These are phyloP conservation scores for Tricholoma terreum DNA, from an alignment of 768 basidiomycete genomes.

Conservation along the genomic window DNA sequence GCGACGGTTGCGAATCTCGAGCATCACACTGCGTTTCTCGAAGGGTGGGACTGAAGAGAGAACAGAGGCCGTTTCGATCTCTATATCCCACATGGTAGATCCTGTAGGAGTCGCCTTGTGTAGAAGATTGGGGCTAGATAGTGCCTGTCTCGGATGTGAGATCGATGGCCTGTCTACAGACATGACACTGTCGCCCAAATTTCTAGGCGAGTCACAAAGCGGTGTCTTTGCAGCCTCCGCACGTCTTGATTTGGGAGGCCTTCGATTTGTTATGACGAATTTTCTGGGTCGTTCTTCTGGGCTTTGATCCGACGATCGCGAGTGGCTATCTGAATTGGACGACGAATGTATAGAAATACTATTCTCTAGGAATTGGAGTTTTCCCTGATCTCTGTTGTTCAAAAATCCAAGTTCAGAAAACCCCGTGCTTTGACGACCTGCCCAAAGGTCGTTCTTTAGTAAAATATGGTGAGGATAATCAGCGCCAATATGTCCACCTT, in stretches of 20 bases:
- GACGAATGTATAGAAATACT: neutral
- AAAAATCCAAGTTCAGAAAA: conserved; percentile 52
- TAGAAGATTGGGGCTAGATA: neutral
- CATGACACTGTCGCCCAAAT: neutral
- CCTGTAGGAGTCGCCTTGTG: neutral
- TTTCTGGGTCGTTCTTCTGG: neutral
- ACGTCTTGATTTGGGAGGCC: neutral
- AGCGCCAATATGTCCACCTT: conserved; percentile 16
- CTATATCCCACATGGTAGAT: conserved; percentile 32
- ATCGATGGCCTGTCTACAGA: neutral
- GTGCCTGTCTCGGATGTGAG: neutral
- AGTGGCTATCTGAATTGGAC: neutral
- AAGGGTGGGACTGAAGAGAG: neutral
- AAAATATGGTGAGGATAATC: neutral
- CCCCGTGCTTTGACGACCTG: conserved; percentile 3
- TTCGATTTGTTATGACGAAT: conserved; percentile 7
- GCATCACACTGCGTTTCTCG: conserved; percentile 1
- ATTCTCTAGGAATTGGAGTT: neutral
- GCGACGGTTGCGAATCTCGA: conserved; percentile 4
- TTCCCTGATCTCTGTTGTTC: conserved; percentile 21
- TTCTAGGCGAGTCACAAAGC: neutral
- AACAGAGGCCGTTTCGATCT: conserved; percentile 15
- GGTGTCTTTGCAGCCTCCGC: neutral
- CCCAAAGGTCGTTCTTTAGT: neutral
- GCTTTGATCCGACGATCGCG: neutral